Evolutionary conservation across 2,329 filamentous ascomycete species (phyloP).

Genomic region (Pseudopithomyces chartarum): DNA sequence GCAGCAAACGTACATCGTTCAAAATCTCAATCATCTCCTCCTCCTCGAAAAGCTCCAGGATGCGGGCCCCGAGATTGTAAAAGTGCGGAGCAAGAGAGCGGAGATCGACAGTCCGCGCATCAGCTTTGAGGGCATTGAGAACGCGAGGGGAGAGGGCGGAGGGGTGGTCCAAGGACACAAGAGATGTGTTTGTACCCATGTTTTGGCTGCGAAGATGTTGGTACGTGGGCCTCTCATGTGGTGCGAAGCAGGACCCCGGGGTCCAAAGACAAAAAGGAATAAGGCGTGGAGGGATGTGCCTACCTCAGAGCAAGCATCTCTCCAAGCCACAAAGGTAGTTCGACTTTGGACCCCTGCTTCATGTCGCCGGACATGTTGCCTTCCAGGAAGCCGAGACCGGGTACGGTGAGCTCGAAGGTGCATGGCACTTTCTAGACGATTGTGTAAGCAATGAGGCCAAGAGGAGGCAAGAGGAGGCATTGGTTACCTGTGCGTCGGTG

Average conservation of each 20-base stretch:
- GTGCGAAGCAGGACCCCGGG: neutral
- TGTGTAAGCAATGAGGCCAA: constrained; percentile 8
- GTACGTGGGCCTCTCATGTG: neutral
- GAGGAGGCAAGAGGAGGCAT: neutral
- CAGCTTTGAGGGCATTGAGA: constrained; percentile 86
- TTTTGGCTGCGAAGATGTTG: constrained; percentile 27
- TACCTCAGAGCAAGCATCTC: constrained; percentile 84
- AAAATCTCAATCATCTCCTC: constrained; percentile 72
- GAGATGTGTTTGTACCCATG: constrained; percentile 39
- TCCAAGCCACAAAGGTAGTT: constrained; percentile 90
- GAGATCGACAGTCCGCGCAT: constrained; percentile 82
- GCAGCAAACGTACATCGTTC: constrained; percentile 44
- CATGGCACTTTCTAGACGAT: constrained; percentile 82
- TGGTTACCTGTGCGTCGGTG: constrained; percentile 75
- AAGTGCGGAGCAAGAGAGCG: constrained; percentile 85
- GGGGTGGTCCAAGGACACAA: constrained; percentile 79
- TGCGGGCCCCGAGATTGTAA: constrained; percentile 81
- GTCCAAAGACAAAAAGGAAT: neutral
- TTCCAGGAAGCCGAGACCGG: constrained; percentile 86
- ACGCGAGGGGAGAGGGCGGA: constrained; percentile 77
- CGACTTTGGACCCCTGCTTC: constrained; percentile 78
- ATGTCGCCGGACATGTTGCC: constrained; percentile 76
- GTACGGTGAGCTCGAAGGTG: constrained; percentile 89
- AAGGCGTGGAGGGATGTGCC: neutral
- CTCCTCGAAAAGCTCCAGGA: constrained; percentile 91